These are phyloP conservation scores for Phytophthora boehmeriae DNA, from an alignment of 352 stramenopile species.

Conservation along the genomic window DNA sequence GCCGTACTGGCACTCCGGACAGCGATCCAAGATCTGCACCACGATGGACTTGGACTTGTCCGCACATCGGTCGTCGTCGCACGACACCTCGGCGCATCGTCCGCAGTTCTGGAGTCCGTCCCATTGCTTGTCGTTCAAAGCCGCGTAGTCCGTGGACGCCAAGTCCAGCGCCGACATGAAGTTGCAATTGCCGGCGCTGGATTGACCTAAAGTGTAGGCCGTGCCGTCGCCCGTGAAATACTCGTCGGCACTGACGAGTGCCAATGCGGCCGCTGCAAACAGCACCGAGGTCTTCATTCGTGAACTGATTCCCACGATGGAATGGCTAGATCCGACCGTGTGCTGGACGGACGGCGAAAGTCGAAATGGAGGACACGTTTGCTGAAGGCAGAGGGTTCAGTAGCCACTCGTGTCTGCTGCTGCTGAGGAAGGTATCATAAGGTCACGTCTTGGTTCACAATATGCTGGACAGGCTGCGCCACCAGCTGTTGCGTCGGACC, in stretches of 20 bases:
- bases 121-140: constrained; percentile 75
- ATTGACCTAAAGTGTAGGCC: constrained; percentile 46
- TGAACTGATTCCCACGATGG: too few relatives aligned
- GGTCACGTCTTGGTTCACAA: constrained; percentile 1
- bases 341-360: constrained; percentile 31
- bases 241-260: constrained; percentile 23
- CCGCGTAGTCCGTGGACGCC: constrained; percentile 62
- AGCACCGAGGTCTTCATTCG: constrained; percentile 20
- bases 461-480: constrained; percentile 20
- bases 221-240: constrained; percentile 55
- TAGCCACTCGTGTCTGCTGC: constrained; percentile 5
- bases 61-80: constrained; percentile 52
- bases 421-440: constrained; percentile 1
- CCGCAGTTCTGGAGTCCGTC: constrained; percentile 59
- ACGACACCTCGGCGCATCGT: constrained; percentile 70
- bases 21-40: constrained; percentile 74
- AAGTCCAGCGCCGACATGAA: constrained; percentile 43
- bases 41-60: constrained; percentile 46
- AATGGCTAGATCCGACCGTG: constrained; percentile 1
- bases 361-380: constrained; percentile 21
- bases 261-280: constrained; percentile 8
- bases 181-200: constrained; percentile 56
- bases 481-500: neutral
- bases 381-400: constrained; percentile 13
- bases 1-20: constrained; percentile 72